A percentile compares a stretch with the other conserved stretches of the same genome.
These are phyloP conservation scores for Globisporangium ultimum DNA, from an alignment of 352 stramenopile genomes.

Conservation along the genomic window DNA sequence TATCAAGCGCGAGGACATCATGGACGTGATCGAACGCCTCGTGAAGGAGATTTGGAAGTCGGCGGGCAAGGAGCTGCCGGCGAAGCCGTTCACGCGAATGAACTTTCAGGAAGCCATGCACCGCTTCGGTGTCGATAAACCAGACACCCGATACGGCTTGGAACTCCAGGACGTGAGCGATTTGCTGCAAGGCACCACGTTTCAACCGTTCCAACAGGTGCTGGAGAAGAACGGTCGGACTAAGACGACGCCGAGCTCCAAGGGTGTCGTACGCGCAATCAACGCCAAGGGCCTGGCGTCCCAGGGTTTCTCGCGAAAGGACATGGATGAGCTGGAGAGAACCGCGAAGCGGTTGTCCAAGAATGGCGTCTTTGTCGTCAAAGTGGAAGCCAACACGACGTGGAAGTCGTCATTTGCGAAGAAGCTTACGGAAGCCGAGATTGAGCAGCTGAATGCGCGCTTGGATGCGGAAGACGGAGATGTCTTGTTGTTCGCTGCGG, in stretches of 20 bases:
- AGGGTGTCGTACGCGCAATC: conserved; percentile 55
- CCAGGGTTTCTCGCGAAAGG: conserved; percentile 68
- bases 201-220: conserved; percentile 41
- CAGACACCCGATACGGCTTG: conserved; percentile 75
- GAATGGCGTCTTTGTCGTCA: conserved; percentile 52
- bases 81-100: conserved; percentile 57
- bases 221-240: conserved; percentile 10
- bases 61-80: conserved; percentile 37
- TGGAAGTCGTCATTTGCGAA: conserved; percentile 77
- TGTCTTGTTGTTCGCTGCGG: conserved; percentile 61
- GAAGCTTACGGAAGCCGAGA: conserved; percentile 45
- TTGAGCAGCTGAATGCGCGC: conserved; percentile 38
- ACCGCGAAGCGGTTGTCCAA: conserved; percentile 44
- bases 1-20: conserved; percentile 68
- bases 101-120: conserved; percentile 75
- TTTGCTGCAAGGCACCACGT: conserved; percentile 32
- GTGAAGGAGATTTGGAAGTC: conserved; percentile 65
- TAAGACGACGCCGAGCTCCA: conserved; percentile 23
- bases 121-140: conserved; percentile 83
- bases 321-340: conserved; percentile 60
- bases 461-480: conserved; percentile 62
- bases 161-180: conserved; percentile 62
- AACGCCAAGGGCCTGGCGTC: conserved; percentile 60
- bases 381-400: conserved; percentile 46
- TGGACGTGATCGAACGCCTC: conserved; percentile 70